Conservation (phyloP, 2,329 filamentous ascomycete species). For the Aureobasidium sp. region DNA sequence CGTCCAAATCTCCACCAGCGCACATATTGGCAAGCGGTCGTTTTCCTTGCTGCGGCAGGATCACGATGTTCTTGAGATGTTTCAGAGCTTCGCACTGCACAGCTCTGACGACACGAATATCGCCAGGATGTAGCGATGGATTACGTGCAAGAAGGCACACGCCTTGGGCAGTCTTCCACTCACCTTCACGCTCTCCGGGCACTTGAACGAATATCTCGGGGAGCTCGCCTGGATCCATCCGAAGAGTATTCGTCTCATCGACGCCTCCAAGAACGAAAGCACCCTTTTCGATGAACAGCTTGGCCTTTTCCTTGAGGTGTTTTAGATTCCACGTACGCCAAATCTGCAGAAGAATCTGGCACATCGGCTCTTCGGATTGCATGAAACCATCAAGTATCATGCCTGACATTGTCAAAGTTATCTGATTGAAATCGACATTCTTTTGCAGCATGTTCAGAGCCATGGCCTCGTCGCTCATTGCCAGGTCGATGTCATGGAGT, state of each 20-base stretch:
- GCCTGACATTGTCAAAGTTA: constrained; percentile 63
- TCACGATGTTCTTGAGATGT: constrained; percentile 77
- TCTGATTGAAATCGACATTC: constrained; percentile 79
- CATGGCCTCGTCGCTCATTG: constrained; percentile 57
- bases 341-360: constrained; percentile 67
- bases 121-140: constrained; percentile 86
- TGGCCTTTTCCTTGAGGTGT: constrained; percentile 84
- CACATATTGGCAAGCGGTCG: constrained; percentile 87
- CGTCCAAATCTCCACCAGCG: constrained; percentile 90
- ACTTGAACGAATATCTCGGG: constrained; percentile 90
- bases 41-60: constrained; percentile 78
- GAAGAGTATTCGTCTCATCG: constrained; percentile 71
- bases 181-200: constrained; percentile 40
- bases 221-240: constrained; percentile 45
- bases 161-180: constrained; percentile 47
- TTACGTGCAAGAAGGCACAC: constrained; percentile 83
- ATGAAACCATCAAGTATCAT: constrained; percentile 80
- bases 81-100: constrained; percentile 66
- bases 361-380: constrained; percentile 66
- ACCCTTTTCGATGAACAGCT: constrained; percentile 72
- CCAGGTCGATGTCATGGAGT: constrained; percentile 59
- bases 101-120: constrained; percentile 80
- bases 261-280: constrained; percentile 84
- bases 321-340: constrained; percentile 91
- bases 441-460: constrained; percentile 64